Conservation (phyloP, 441 rosid species). For the Bruguiera hainesii region DNA sequence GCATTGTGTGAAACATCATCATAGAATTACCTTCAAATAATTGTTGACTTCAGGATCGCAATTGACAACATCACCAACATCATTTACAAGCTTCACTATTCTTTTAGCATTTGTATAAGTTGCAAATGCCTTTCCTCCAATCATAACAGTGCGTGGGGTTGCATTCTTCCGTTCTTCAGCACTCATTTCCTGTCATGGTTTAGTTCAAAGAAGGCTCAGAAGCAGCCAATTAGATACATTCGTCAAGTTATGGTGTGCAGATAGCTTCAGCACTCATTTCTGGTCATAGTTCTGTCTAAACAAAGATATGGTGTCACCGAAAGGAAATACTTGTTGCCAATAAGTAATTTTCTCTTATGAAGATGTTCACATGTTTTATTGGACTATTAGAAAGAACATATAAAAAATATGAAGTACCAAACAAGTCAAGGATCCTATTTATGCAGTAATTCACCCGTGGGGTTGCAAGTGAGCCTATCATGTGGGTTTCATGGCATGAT, state of each 20-base stretch:
- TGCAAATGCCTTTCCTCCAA: constrained; percentile 99
- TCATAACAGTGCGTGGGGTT: constrained; percentile 87
- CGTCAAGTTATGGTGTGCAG: neutral
- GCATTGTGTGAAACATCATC: neutral
- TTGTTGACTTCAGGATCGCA: constrained; percentile 88
- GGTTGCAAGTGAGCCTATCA: no score
- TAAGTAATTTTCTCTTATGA: no score
- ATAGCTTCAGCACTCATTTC: no score
- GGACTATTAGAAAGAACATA: no score
- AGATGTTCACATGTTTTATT: no score
- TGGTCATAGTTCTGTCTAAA: neutral
- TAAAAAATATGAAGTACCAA: no score
- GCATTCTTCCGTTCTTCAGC: constrained; percentile 77
- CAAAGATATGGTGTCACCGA: no score
- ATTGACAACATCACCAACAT: constrained; percentile 90
- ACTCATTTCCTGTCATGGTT: constrained; percentile 70
- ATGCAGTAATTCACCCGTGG: no score
- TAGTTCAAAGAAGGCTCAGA: constrained; percentile 24
- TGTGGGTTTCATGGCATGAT: no score
- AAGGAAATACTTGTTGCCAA: no score
- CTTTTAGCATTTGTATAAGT: constrained; percentile 97
- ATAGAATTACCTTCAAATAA: constrained; percentile 66
- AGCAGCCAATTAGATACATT: neutral
- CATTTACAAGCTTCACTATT: constrained; percentile 93
- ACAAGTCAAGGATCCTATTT: no score